phyloP scores from a whole-genome alignment of 805 yeast species.

The Candida sithepensis region DNA sequence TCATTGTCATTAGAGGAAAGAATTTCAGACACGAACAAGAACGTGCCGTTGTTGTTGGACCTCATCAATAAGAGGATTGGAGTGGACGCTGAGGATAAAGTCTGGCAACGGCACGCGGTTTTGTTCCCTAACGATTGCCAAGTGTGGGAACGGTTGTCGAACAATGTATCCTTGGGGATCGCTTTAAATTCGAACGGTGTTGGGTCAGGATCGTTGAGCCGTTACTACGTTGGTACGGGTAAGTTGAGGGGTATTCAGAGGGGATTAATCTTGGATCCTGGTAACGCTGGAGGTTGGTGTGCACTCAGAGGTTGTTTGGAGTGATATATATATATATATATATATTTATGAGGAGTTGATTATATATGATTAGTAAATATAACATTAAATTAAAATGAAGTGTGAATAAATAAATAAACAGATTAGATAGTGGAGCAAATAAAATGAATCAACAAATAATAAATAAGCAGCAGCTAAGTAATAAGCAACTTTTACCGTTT shows the following conservation, averaged over 20 bases:
- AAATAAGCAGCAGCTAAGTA: no score
- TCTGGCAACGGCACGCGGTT: constrained; percentile 70
- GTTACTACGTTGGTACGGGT: constrained; percentile 46
- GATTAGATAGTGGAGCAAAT: background rate
- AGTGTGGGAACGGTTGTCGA: constrained; percentile 67
- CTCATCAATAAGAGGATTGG: constrained; percentile 45
- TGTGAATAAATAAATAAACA: background rate
- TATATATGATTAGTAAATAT: background rate
- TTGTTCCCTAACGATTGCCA: constrained; percentile 67
- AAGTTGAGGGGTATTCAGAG: constrained; percentile 58
- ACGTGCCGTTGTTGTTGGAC: constrained; percentile 56
- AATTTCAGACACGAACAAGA: constrained; percentile 46
- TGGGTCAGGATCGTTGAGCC: constrained; percentile 48
- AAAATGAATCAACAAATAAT: background rate
- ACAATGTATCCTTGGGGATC: constrained; percentile 52
- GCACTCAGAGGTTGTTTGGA: constrained; percentile 14
- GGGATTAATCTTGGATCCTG: constrained; percentile 62
- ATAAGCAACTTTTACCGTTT: no score
- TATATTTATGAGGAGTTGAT: no score
- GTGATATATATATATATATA: no score
- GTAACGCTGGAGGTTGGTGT: constrained; percentile 32
- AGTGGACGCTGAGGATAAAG: constrained; percentile 19
- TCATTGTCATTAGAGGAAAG: constrained; percentile 42
- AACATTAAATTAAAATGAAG: background rate
- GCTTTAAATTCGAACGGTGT: constrained; percentile 50